Evolutionary conservation across 2,329 filamentous ascomycete species (phyloP).

Genomic region (Cladobotryum mycophilum): DNA sequence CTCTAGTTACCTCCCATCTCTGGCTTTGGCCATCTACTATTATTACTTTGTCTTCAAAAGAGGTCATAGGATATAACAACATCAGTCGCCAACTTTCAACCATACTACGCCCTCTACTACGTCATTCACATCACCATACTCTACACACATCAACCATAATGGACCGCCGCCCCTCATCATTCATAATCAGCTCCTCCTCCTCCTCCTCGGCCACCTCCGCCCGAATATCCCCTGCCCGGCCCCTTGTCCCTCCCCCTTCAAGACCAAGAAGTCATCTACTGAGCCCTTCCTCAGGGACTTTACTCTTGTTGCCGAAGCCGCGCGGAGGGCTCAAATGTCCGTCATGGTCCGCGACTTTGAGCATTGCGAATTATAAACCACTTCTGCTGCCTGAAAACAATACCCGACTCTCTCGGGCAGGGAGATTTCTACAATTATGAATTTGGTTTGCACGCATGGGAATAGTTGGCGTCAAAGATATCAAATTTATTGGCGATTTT

Average conservation of each 20-base stretch:
- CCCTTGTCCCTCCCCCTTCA: constrained; percentile 18
- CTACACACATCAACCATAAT: background rate
- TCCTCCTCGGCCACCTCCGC: constrained; percentile 4
- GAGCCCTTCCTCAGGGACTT: constrained; percentile 70
- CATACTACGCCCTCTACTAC: background rate
- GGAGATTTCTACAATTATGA: too few relatives aligned
- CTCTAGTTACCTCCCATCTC: too few relatives aligned
- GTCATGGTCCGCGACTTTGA: constrained; percentile 83
- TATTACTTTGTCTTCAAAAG: too few relatives aligned
- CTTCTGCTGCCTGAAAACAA: too few relatives aligned
- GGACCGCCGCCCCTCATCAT: constrained; percentile 6
- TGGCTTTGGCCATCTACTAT: too few relatives aligned
- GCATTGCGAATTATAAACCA: constrained; percentile 49
- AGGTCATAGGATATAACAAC: too few relatives aligned
- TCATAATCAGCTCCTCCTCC: background rate
- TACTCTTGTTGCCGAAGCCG: constrained; percentile 83
- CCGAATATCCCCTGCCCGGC: constrained; percentile 8
- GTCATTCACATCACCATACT: background rate
- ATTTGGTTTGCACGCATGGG: too few relatives aligned
- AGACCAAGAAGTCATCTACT: constrained; percentile 34
- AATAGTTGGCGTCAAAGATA: too few relatives aligned
- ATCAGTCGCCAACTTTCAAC: background rate
- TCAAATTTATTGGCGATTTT: too few relatives aligned
- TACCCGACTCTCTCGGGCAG: too few relatives aligned
- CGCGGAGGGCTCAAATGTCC: constrained; percentile 86